Base-by-base conservation (phyloP, 2,329 filamentous ascomycete genomes). In the Rhytidhysteron rufulum region DNA sequence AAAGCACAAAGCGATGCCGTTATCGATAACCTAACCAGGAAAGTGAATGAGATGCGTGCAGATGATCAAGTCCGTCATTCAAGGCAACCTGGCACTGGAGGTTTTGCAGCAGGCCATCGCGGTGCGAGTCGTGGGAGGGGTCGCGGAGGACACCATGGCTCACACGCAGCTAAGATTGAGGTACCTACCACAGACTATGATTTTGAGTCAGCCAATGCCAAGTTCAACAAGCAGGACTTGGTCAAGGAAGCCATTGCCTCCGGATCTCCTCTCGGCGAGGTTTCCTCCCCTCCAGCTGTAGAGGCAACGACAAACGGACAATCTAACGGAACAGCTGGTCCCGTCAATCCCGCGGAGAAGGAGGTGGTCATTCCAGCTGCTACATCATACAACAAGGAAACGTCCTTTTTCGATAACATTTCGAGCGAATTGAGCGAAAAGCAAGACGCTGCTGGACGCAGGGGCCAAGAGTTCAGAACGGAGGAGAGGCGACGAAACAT, bases 391-490 rank as follows among this genome's bases (percentile, higher is more conserved):
- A 91, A 96, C 72, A 95, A 89, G 68, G 77, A 83, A 4, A 82
- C 73, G 3, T 95, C 88, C 2, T 98, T 98, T 75, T 98, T 98
- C 60, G 93, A 98, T 69, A 96, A 98, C 66, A 96, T 98, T 49
- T 95, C 88, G 1, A 95, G 88, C 51, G 93, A 98, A 63, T 79
- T 87, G 47, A 94, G 86, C 65, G 93, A 98, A 50, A 82, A 93
- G 31, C 82, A 87, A 37, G 87, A 91, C 46, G 83, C 82, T 29
- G 74, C 66, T 22, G 62, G 73, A 31, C 77, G 77, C 4, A 77
- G 80, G 47, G 89, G 88, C 22, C 82, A 86, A 34, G 88, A 95
- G 63, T 94, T 93, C 82, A 83, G 93, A 39, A 85, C 83, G 29
- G 89, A 97, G 65, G 93, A 97, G 64, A 87, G 95, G 63, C 88